Base-by-base conservation (phyloP, 768 basidiomycete species). In the Paxillus ammoniavirescens region DNA sequence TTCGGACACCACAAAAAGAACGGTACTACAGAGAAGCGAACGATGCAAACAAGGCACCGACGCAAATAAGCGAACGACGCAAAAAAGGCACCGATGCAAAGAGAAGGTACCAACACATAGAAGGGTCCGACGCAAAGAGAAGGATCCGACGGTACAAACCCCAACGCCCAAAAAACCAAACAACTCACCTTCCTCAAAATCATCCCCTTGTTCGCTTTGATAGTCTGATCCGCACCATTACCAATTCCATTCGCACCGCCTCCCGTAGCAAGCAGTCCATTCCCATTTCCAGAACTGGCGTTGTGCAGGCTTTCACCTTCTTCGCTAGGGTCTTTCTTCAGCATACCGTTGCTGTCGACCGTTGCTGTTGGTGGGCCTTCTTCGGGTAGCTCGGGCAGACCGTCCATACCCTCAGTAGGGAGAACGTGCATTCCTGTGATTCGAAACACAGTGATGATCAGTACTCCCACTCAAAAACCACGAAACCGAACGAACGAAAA, bases 191-290 rank as follows among this genome's bases (percentile, higher is more conserved):
- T 96, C 60, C 90, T 70, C 42, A 96, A 71, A 41, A 96, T 93
- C 85, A 95, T 91, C 33, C 93, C 93, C 77, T 96, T 96, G 73
- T 96, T 95, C 26, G 93, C 93, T 66, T 95, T 95, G 49, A 91
- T 86, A 30, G 79, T 77, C 17, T 73, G 74, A 31, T 77, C 75
- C 18, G 68, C 71, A 23, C 26, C 26, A 26, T 26, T 26, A 2
- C 3, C 26, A 6, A 6, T 4, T 26, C 26, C 26, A 26, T 26
- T 26, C 3, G 6, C 26, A 26, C 26, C 26, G 26, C 26, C 26
- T 26, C 26, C 26, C 26, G 26, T 26, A 26, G 26, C 26, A 26
- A 26, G 26, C 26, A 23, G 60, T 17, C 36, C 56, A 44, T 35
- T 26, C 14, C 48, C 33, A 12, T 58, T 60, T 10, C 47, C 43